Evolutionary conservation across 1,284 basidiomycete genomes (phyloP).

Genomic region (Sparassis latifolia): DNA sequence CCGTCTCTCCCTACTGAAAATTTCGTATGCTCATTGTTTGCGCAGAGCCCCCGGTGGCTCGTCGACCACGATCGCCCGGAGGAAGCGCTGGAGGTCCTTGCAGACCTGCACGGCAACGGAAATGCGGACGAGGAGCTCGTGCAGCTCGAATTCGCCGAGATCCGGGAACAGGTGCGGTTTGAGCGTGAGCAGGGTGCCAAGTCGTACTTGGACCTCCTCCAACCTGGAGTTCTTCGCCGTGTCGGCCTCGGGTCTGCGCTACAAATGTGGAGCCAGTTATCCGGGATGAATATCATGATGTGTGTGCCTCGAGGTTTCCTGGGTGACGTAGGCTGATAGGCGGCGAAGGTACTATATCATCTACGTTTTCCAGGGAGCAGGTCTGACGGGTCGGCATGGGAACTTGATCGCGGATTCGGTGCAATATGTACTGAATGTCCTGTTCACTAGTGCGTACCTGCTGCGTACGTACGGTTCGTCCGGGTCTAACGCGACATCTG

Average conservation of each 20-base stretch:
- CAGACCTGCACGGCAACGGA: conserved; percentile 74
- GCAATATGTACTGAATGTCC: conserved; percentile 74
- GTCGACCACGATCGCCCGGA: conserved; percentile 56
- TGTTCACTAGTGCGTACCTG: conserved; percentile 37
- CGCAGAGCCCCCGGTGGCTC: conserved; percentile 51
- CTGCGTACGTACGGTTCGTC: background rate
- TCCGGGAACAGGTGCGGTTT: conserved; percentile 64
- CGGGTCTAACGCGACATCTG: background rate
- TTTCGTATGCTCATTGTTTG: conserved; percentile 10
- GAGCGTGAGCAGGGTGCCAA: conserved; percentile 71
- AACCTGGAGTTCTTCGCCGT: conserved; percentile 36
- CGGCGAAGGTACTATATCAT: conserved; percentile 60
- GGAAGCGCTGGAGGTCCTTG: conserved; percentile 72
- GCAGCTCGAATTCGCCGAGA: conserved; percentile 73
- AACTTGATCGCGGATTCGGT: conserved; percentile 75
- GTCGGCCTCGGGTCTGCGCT: conserved; percentile 36
- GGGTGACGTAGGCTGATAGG: too few species aligned
- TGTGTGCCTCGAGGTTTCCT: conserved; percentile 18
- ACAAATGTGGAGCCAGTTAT: conserved; percentile 44
- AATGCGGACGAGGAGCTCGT: conserved; percentile 61
- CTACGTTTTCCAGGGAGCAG: conserved; percentile 73
- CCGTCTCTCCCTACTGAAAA: conserved; percentile 1
- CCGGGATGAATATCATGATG: conserved; percentile 63
- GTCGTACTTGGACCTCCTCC: conserved; percentile 62
- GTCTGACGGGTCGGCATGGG: conserved; percentile 60